phyloP scores from a whole-genome alignment of 106 monocot genomes.

The Phalaenopsis aphrodite region DNA sequence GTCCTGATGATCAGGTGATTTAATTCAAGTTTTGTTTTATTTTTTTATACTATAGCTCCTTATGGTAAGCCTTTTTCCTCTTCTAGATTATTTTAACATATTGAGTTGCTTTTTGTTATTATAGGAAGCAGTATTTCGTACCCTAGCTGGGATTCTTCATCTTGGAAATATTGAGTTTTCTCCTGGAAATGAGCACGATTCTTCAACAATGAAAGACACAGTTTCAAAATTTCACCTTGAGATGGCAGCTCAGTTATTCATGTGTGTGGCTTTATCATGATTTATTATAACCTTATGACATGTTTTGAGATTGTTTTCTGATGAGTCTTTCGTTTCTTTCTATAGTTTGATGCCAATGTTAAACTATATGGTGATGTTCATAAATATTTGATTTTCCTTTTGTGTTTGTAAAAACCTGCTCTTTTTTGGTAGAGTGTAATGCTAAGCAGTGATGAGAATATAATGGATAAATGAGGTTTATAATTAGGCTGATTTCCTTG shows the following conservation, averaged over 20 bases:
- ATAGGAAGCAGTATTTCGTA: conserved; percentile 93
- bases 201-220: conserved; percentile 39
- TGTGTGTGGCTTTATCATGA: conserved; percentile 22
- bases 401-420: neutral
- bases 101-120: neutral
- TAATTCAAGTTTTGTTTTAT: conserved; percentile 2
- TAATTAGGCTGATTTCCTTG: neutral
- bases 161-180: conserved; percentile 85
- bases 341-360: neutral
- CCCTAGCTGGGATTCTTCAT: conserved; percentile 84
- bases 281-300: neutral
- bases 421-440: neutral
- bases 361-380: neutral
- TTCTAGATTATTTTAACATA: neutral
- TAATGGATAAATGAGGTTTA: neutral
- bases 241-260: conserved; percentile 54
- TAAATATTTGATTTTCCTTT: neutral
- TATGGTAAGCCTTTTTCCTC: neutral
- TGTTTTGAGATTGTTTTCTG: conserved; percentile 1
- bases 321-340: neutral
- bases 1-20: conserved; percentile 60
- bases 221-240: conserved; percentile 47
- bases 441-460: neutral
- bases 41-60: neutral
- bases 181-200: conserved; percentile 50